These are phyloP conservation scores for Annona squamosa DNA, from an alignment of 164 flowering plant genomes.

Conservation along the genomic window DNA sequence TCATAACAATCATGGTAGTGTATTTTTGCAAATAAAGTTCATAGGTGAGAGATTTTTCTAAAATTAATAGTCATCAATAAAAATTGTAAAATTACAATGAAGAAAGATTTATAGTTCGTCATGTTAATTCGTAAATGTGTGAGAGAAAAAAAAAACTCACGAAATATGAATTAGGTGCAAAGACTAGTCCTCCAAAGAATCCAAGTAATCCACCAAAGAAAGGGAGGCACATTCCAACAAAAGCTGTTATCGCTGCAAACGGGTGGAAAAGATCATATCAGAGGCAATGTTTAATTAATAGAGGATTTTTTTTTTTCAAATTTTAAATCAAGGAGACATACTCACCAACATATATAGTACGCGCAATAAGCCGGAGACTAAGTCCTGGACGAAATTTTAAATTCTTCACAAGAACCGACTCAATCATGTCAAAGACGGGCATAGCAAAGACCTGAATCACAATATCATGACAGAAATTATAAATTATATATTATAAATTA, in stretches of 20 bases:
- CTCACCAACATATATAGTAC: slow-evolving; percentile 32
- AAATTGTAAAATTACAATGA: no score
- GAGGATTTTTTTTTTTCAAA: not conserved
- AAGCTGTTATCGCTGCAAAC: slow-evolving; percentile 14
- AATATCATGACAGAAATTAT: not conserved
- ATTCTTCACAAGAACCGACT: slow-evolving; percentile 17
- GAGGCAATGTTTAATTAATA: not conserved
- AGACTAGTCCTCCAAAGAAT: slow-evolving; percentile 34
- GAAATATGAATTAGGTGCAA: slow-evolving; percentile 27
- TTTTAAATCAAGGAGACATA: not conserved
- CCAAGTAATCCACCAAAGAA: slow-evolving; percentile 37
- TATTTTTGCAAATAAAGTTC: no score
- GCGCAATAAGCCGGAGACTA: slow-evolving; percentile 20
- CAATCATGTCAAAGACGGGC: slow-evolving; percentile 32
- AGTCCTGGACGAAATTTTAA: slow-evolving; percentile 15
- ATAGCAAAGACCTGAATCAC: slow-evolving; percentile 26
- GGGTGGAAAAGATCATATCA: not conserved
- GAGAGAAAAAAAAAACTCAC: slow-evolving; percentile 15
- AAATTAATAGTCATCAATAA: no score
- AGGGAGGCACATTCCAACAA: slow-evolving; percentile 25
- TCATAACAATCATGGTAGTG: no score
- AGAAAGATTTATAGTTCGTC: no score
- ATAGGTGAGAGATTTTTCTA: no score
- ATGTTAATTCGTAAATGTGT: not conserved
- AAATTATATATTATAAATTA: no score